phyloP scores from a whole-genome alignment of 2,329 filamentous ascomycete species.

The Zymoseptoria crescenta region DNA sequence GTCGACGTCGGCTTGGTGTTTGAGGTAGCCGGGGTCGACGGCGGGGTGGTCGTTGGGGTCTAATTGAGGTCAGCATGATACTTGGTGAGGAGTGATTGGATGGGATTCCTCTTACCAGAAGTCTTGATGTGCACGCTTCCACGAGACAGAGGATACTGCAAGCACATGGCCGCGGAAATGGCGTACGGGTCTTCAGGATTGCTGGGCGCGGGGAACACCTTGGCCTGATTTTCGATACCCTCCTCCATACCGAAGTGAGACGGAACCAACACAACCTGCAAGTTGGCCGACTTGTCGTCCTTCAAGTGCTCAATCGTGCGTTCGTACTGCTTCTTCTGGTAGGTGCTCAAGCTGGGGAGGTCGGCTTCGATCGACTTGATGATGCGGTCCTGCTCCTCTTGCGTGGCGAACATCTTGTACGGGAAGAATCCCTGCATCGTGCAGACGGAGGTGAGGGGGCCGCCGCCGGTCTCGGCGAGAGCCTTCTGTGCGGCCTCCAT shows the following conservation, averaged over 20 bases:
- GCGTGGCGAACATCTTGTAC: slow-evolving; percentile 22
- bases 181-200: slow-evolving; percentile 17
- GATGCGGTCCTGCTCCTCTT: slow-evolving; percentile 27
- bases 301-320: slow-evolving; percentile 29
- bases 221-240: slow-evolving; percentile 24
- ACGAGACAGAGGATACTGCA: slow-evolving; percentile 26
- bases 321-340: slow-evolving; percentile 31
- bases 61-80: slow-evolving; percentile 2
- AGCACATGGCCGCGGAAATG: slow-evolving; percentile 22
- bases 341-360: slow-evolving; percentile 22
- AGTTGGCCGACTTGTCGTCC: slow-evolving; percentile 30
- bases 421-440: slow-evolving; percentile 31
- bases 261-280: slow-evolving; percentile 31
- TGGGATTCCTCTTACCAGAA: slow-evolving; percentile 8
- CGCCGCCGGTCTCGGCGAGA: slow-evolving; percentile 25
- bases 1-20: slow-evolving; percentile 43
- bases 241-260: slow-evolving; percentile 24
- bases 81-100: slow-evolving; percentile 16
- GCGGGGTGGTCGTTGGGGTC: slow-evolving; percentile 17
- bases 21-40: slow-evolving; percentile 25
- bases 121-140: slow-evolving; percentile 29
- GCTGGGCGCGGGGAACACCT: slow-evolving; percentile 20
- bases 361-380: slow-evolving; percentile 26
- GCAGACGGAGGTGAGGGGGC: slow-evolving; percentile 27
- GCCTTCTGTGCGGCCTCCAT: slow-evolving; percentile 29